Evolutionary conservation across 106 monocot genomes (phyloP).

Genomic region (Apostasia ramifera): DNA sequence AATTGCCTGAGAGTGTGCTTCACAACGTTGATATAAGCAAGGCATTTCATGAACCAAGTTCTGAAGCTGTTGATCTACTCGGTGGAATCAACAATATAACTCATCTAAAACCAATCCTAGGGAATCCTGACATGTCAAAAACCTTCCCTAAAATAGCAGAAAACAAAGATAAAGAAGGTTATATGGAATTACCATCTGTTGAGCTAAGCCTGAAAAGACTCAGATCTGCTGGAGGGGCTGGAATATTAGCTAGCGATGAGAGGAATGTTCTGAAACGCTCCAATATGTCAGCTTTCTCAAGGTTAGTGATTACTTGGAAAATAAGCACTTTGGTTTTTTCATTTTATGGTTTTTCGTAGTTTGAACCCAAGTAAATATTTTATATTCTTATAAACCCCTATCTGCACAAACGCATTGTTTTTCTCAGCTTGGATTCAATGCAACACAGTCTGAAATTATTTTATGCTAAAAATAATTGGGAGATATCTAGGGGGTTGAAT

Average conservation of each 20-base stretch:
- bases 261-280: slow-evolving; percentile 63
- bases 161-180: slow-evolving; percentile 40
- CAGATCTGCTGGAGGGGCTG: slow-evolving; percentile 36
- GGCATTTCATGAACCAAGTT: slow-evolving; percentile 9
- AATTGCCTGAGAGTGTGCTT: slow-evolving; percentile 12
- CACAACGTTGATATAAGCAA: slow-evolving; percentile 19
- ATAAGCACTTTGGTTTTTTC: background rate
- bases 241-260: slow-evolving; percentile 24
- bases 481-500: too few species aligned
- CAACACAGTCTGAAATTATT: too few species aligned
- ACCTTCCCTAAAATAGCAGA: slow-evolving; percentile 23
- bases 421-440: too few species aligned
- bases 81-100: slow-evolving; percentile 19
- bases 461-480: too few species aligned
- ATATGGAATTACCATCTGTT: slow-evolving; percentile 38
- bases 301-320: slow-evolving; percentile 23
- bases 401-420: too few species aligned
- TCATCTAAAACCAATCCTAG: slow-evolving; percentile 6
- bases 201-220: slow-evolving; percentile 70
- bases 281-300: slow-evolving; percentile 78
- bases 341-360: too few species aligned
- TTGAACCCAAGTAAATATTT: too few species aligned
- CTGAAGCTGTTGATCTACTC: slow-evolving; percentile 30
- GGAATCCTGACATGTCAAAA: slow-evolving; percentile 16
- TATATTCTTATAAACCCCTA: too few species aligned